Base-by-base conservation (phyloP, 2,329 filamentous ascomycete genomes). In the Shiraia sp. region DNA sequence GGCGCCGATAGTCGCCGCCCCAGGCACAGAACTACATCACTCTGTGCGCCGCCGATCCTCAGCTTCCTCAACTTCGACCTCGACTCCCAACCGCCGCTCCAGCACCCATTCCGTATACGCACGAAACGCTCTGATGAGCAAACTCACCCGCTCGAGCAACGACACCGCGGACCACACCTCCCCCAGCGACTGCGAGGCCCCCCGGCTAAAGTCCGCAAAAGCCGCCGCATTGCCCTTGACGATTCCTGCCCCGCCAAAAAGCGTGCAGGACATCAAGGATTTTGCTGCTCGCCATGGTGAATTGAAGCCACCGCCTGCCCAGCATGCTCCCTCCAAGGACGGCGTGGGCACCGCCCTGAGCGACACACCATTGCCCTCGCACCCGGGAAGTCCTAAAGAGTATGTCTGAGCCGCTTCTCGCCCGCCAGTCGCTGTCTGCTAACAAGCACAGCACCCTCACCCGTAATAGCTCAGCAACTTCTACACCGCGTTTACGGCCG, bases 401-500 rank as follows among this genome's bases (percentile, higher is more conserved):
- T 83, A 68, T 71, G 79, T 74, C 32, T n/a, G 40, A 41, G 31
- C 36, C 24, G 23, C 45, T 32, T 26, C 45, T 41, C 39, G 31
- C 40, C n/a, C n/a, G n/a, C 38, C 35, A 46, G 32, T 41, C 40
- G 36, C 43, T 52, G 25, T 41, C 42, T 38, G 48, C 53, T 59
- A 46, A 61, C 50, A 45, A 32, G 33, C 45, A 28, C 51, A 89
- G 87, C 57, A 81, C 80, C 35, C 83, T 86, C 1, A 69, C 85
- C 47, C 76, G 87, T 62, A 85, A 87, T 62, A 88, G 86, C 59
- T 93, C 89, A 9, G 86, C 86, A 44, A 79, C 78, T 36, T 83
- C 85, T 17, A 95, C 91, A 5, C 90, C 91, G 19, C 80, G 87
- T 51, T 80, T 90, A 34, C 90, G 95, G 70, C 90, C 93, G 8